A percentile compares a stretch with the other conserved stretches of the same genome.
Evolutionary conservation across 805 yeast species (phyloP).

Genomic region (Kuraishia cidri): DNA sequence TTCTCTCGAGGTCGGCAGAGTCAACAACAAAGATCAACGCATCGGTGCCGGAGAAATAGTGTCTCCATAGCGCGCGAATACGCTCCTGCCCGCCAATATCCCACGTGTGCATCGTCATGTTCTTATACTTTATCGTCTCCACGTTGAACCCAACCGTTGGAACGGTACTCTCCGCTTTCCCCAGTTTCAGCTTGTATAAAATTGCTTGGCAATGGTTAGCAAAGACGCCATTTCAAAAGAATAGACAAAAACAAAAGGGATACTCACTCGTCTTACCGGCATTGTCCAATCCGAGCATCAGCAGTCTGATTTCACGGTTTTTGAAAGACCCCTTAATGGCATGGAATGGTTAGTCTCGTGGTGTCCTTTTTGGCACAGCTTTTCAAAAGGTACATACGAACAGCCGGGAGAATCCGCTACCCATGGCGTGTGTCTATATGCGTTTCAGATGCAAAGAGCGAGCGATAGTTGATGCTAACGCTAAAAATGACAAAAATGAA

Average conservation of each 20-base stretch:
- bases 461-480: too few species aligned
- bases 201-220: constrained; percentile 33
- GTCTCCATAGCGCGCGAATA: constrained; percentile 91
- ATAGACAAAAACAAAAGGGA: neutral
- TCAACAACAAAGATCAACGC: constrained; percentile 90
- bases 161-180: constrained; percentile 68
- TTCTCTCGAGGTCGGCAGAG: constrained; percentile 60
- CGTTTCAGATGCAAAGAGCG: too few species aligned
- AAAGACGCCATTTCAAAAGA: neutral
- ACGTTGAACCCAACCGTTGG: constrained; percentile 95
- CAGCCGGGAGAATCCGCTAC: too few species aligned
- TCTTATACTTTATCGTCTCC: constrained; percentile 37
- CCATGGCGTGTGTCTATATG: too few species aligned
- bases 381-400: too few species aligned
- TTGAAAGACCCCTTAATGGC: neutral
- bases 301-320: constrained; percentile 34
- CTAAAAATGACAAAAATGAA: too few species aligned
- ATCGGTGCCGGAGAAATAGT: constrained; percentile 87
- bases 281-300: constrained; percentile 88
- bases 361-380: too few species aligned
- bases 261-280: constrained; percentile 75
- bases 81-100: constrained; percentile 93
- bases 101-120: constrained; percentile 57
- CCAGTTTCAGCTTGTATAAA: constrained; percentile 72
- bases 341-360: too few species aligned